A percentile compares a stretch with the other conserved stretches of the same genome.
phyloP scores from a whole-genome alignment of 1,139 yeast genomes.

The Protomyces lactucae-debilis region DNA sequence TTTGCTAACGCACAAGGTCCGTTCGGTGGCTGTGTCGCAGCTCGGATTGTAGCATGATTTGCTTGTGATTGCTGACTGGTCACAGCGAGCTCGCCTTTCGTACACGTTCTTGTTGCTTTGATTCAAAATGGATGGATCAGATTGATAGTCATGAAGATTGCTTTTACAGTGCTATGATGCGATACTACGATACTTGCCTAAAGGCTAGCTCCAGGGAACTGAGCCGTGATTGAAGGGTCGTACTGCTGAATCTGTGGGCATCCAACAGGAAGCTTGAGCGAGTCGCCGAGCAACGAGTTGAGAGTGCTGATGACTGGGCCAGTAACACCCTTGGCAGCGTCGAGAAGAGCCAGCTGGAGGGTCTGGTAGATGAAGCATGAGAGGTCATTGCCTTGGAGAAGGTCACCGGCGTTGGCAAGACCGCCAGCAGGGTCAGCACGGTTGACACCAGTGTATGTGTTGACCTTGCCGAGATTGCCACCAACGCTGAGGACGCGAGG shows the following conservation, averaged over 20 bases:
- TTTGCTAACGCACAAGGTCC: not conserved
- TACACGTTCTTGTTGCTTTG: too few relatives aligned
- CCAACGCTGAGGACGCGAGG: not conserved
- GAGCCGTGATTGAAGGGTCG: not conserved
- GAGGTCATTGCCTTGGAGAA: not conserved
- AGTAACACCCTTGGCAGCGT: not conserved
- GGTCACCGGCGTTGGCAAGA: not conserved
- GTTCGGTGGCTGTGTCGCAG: not conserved
- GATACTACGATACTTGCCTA: not conserved
- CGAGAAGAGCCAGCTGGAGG: not conserved
- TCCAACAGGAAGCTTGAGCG: not conserved
- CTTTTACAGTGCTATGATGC: too few relatives aligned
- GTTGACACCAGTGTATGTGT: not conserved
- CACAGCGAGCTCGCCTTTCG: too few relatives aligned
- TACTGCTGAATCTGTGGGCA: not conserved
- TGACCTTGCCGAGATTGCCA: not conserved
- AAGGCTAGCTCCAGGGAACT: not conserved
- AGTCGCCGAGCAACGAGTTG: not conserved
- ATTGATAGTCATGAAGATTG: too few relatives aligned
- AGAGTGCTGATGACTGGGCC: not conserved
- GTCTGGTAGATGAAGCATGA: not conserved
- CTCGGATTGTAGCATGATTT: not conserved
- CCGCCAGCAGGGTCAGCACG: not conserved
- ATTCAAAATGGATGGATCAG: too few relatives aligned
- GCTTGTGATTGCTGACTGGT: too few relatives aligned